Base-by-base conservation (phyloP, 495 filamentous ascomycete species). In the Staphylotrichum tortipilum region DNA sequence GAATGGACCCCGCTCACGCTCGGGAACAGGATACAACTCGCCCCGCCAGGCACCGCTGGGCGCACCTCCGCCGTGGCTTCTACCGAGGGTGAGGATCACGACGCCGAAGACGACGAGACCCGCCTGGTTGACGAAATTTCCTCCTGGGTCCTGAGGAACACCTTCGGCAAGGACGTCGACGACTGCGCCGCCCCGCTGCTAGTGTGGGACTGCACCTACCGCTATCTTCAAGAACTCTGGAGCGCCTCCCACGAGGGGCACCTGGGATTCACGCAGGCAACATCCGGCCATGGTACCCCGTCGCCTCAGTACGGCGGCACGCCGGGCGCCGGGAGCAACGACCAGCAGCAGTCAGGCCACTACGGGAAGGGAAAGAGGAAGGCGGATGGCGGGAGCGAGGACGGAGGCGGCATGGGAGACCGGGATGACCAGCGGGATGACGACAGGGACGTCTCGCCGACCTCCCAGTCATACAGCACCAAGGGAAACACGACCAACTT, bases 141-240 rank as follows among this genome's bases (percentile, higher is more conserved):
- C 4, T 61, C 55, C 18, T 64, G 49, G 53, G 61, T 64, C 15
- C 22, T 64, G 51, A 36, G 61, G 22, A 59, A 53, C 34, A 52
- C 59, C 4, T 57, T 56, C 24, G 58, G 61, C 1, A 64, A 61
- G 35, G 61, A 64, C 28, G 40, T 64, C 36, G 61, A 59, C 18
- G 61, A 64, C 38, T 61, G 61, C 21, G 47, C 56, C 2, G 58
- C 61, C n/a, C 61, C 61, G 3, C 41, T 59, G n/a, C 22, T 64
- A 17, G 47, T 64, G 18, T 54, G 49, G 58, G 61, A 64, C 40
- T 64, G 61, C 51, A 64, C 61, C 21, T 44, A 52, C 19, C 52
- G 61, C 7, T 64, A 61, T 35, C 45, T 61, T 1, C 53, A 59
- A 34, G 61, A 64, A 42, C 55, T 64, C 4, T 52, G 49, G 49